A percentile compares a stretch with the other conserved stretches of the same genome.
phyloP scores from a whole-genome alignment of 805 yeast genomes.

The Crinitomyces ghanaensis region DNA sequence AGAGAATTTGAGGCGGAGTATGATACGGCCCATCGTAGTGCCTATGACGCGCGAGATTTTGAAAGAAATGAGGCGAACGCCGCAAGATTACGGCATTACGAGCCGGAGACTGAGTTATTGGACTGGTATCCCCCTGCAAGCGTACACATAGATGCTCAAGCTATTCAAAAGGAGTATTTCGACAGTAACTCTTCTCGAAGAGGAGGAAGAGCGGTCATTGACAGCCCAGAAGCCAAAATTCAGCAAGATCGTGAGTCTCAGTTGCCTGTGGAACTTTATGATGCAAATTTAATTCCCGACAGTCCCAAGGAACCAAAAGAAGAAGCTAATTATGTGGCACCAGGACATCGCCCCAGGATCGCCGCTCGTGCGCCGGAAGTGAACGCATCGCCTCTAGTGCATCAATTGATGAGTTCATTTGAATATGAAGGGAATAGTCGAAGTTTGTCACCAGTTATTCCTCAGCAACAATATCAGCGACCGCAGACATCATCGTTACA shows the following conservation, averaged over 20 bases:
- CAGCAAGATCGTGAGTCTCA: constrained; percentile 13
- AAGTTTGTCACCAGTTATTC: background rate
- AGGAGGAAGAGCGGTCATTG: constrained; percentile 8
- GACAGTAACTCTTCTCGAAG: constrained; percentile 6
- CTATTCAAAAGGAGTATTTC: background rate
- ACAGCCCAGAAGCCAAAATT: constrained; percentile 8
- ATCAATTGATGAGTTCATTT: background rate
- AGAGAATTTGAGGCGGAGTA: constrained; percentile 7
- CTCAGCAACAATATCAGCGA: background rate
- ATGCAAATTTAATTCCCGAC: constrained; percentile 6
- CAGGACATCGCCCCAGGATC: background rate
- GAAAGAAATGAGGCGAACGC: constrained; percentile 12
- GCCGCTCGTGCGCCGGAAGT: background rate
- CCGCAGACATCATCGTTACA: constrained; percentile 2
- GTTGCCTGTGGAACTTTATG: constrained; percentile 9
- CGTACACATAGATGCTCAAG: constrained; percentile 4
- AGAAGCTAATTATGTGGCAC: background rate
- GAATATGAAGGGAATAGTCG: background rate
- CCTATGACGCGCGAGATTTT: constrained; percentile 11
- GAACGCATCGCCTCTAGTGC: background rate
- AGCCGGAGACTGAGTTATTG: no score
- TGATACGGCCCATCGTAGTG: constrained; percentile 5
- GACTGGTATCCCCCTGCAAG: constrained; percentile 12
- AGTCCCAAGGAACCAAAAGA: constrained; percentile 9
- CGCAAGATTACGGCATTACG: constrained; percentile 4